Evolutionary conservation across 169 alveolate genomes (phyloP), one percentile per base, ranked within the genome.

Genomic region (Cryptosporidium meleagridis): DNA sequence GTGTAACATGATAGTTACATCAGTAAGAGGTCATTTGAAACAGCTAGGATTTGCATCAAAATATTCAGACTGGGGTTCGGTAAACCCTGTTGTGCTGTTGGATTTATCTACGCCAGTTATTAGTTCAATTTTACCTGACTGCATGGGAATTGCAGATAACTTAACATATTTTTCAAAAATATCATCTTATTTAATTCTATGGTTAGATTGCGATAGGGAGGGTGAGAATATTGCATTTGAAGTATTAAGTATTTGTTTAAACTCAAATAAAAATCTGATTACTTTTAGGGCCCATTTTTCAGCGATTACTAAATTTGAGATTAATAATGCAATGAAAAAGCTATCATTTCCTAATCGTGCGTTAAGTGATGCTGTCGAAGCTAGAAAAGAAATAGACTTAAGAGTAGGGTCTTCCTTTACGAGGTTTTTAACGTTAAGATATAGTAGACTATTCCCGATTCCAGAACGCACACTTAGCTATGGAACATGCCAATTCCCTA

Each of bases 401-500:
- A 95, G 98, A 87, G 95, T 97, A 7, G 99, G 99, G 2, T 98
- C 99, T 16, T 93, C 97, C 23, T 97, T 97, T 86, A 97, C 99
- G 31, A 93, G 99, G 53, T 95, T 96, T 61, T 94, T 97, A 91
- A 96, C 99, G 0, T 59, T 95, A 45, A 92, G 95, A 23, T 93
- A 95, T 68, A 86, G 92, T 41, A 92, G 92, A 35, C 92, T 86
- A 7, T 75, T 58, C 31, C 59, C 85, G 4, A 75, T 73, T 29
- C 91, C 87, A 26, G 86, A 68, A 16, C 59, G 53, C 8, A 68
- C 91, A 2, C 84, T 94, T 45, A 96, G 99, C 86, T 98, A 97
- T 92, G 99, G 99, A 4, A 99, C 99, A 2, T 98, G 99, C 86
- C 98, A 98, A 93, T 95, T 98, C 70, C 99, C 99, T 5, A 98